Conservation (phyloP, 2,329 filamentous ascomycete genomes). For the Phyllosticta citribraziliensis region DNA sequence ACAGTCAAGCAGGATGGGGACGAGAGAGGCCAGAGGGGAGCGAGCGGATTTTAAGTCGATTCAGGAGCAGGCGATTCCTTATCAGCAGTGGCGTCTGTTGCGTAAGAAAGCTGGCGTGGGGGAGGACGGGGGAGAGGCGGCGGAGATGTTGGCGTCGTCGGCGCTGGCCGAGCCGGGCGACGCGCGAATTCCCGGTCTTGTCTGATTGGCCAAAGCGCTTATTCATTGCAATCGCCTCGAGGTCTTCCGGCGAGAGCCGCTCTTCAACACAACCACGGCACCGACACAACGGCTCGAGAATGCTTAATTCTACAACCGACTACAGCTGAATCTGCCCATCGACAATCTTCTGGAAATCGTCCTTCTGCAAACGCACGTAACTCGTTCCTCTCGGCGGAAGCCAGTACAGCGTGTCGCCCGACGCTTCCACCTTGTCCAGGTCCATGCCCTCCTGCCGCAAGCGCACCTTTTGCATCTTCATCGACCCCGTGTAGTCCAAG, state of each 20-base stretch:
- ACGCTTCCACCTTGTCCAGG: slow-evolving; percentile 26
- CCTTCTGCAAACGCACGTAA: slow-evolving; percentile 30
- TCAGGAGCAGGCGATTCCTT: neutral
- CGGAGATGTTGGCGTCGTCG: neutral
- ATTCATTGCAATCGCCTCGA: no score
- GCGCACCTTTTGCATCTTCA: slow-evolving; percentile 37
- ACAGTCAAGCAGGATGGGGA: neutral
- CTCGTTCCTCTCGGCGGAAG: slow-evolving; percentile 22
- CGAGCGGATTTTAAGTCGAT: neutral
- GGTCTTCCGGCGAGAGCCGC: no score
- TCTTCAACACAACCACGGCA: neutral
- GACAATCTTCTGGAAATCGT: slow-evolving; percentile 28
- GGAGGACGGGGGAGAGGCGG: neutral
- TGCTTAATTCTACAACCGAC: neutral
- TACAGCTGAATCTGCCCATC: slow-evolving; percentile 18
- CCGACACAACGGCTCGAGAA: neutral
- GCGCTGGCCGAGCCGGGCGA: neutral
- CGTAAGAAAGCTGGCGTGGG: neutral
- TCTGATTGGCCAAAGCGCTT: neutral
- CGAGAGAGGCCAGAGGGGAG: no score
- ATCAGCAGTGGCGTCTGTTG: neutral
- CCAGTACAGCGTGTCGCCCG: slow-evolving; percentile 32
- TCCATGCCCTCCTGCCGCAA: slow-evolving; percentile 36
- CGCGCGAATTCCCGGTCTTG: neutral
- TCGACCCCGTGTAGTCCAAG: slow-evolving; percentile 36